These are phyloP conservation scores for Chalciporus sp. DNA, from an alignment of 1,284 basidiomycete species.

Conservation along the genomic window DNA sequence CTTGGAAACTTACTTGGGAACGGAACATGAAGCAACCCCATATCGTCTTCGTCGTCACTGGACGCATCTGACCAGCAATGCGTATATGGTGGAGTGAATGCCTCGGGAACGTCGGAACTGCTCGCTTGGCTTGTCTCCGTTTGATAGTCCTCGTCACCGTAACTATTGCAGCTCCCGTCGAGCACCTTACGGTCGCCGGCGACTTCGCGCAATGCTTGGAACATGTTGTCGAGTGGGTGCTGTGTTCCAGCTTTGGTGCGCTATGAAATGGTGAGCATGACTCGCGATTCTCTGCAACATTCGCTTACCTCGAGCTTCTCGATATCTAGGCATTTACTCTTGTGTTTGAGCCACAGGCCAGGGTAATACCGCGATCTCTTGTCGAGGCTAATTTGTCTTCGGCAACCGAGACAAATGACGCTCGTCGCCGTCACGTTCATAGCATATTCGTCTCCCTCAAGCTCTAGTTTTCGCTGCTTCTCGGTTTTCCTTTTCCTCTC, in stretches of 20 bases:
- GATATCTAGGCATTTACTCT: constrained; percentile 26
- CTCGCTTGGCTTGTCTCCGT: not conserved
- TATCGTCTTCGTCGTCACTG: constrained; percentile 23
- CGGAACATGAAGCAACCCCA: constrained; percentile 14
- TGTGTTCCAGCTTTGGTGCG: constrained; percentile 8
- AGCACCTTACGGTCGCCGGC: not conserved
- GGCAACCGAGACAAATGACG: constrained; percentile 29
- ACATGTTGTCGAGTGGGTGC: not conserved
- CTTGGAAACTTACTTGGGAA: constrained; percentile 30
- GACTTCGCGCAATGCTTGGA: constrained; percentile 1
- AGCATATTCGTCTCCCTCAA: constrained; percentile 34
- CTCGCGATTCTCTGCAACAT: not conserved
- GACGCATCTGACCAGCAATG: constrained; percentile 5
- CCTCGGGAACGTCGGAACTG: not conserved
- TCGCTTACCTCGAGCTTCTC: constrained; percentile 32
- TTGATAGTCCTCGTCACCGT: not conserved
- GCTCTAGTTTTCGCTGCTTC: constrained; percentile 28
- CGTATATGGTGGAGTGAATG: not conserved
- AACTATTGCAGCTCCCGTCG: not conserved
- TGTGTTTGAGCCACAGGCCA: constrained; percentile 34
- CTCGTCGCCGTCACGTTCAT: constrained; percentile 27
- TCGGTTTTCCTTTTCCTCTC: constrained; percentile 34
- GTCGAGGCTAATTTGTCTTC: constrained; percentile 34
- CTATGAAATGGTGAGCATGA: constrained; percentile 22
- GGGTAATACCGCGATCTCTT: constrained; percentile 38